phyloP scores from a whole-genome alignment of 2,329 filamentous ascomycete species.

The Penicillium corylophilum region DNA sequence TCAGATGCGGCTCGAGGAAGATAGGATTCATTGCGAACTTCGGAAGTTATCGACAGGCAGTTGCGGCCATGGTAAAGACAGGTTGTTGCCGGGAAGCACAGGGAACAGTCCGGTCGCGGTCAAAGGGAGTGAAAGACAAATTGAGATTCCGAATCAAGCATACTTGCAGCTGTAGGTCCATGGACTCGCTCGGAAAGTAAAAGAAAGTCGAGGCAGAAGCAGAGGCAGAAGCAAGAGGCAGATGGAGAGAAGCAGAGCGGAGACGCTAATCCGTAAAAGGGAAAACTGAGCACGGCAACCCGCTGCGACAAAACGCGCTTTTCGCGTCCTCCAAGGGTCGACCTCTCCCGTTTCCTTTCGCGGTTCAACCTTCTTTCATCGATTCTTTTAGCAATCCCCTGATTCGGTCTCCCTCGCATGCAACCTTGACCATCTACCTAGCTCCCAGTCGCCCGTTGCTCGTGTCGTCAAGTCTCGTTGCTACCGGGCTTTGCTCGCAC shows the following conservation, averaged over 20 bases:
- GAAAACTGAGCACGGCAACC: slow-evolving; percentile 21
- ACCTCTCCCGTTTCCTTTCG: slow-evolving; percentile 1
- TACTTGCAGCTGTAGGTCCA: neutral
- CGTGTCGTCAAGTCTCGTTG: slow-evolving; percentile 9
- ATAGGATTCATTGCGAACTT: slow-evolving; percentile 16
- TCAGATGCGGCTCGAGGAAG: slow-evolving; percentile 16
- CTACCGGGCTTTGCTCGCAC: slow-evolving; percentile 15
- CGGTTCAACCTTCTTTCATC: neutral
- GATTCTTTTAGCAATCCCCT: neutral
- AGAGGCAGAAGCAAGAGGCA: neutral
- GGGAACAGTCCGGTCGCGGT: neutral
- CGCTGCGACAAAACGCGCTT: slow-evolving; percentile 24
- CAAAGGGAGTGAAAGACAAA: neutral
- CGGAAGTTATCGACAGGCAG: neutral
- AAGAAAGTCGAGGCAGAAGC: neutral
- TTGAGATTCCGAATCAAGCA: neutral
- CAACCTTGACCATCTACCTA: slow-evolving; percentile 1
- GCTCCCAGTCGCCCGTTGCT: neutral
- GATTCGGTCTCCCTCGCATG: neutral
- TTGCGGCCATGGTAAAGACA: slow-evolving; percentile 1
- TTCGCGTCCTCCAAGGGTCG: slow-evolving; percentile 21
- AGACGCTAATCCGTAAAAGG: slow-evolving; percentile 19
- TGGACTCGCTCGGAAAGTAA: neutral
- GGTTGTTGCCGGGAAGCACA: neutral
- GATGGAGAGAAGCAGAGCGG: neutral